Base-by-base conservation (phyloP, 2,329 filamentous ascomycete species). In the Fusarium nygamai region DNA sequence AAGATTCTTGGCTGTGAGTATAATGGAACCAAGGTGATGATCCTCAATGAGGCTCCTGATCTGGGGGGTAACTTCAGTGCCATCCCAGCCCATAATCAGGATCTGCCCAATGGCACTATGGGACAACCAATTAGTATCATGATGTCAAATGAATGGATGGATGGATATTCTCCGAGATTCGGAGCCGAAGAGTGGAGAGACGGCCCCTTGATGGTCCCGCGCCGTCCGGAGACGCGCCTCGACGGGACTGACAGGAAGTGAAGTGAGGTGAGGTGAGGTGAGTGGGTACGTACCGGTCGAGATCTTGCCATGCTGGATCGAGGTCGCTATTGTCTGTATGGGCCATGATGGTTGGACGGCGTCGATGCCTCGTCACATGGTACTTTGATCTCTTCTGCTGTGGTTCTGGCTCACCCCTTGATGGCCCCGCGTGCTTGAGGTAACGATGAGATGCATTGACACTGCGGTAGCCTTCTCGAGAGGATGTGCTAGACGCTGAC, bases 31-130 rank as follows among this genome's bases (percentile, higher is more conserved):
- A 54, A 99, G 88, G 81, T 98, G 93, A 81, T 96, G 91, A 76
- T 94, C 89, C 81, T 94, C 91, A 79, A 97, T 96, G 75, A 95
- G 88, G 77, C 90, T 92, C 74, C 90, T 91, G 81, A 96, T 95
- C 82, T 95, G 93, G 69, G 93, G 93, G 33, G 93, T 96, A 61
- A 96, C 92, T 81, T 93, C 90, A 63, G 92, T 94, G 70, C 94
- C 94, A 86, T 96, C 93, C 87, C 94, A 97, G 81, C 93, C 93
- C 92, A 95, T 94, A 82, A 93, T 92, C 82, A 94, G 87, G 86
- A 92, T 89, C 86, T 94, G 92, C 70, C 93, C 92, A 85, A 94
- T 91, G 70, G 90, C 89, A 87, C 90, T 92, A 79, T 69, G 76
- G 77, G 80, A 81, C 54, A 43, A 75, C 58, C 41, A 64, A 63